Base-by-base conservation (phyloP, 192 early-diverging fungal genomes). In the Coemansia sp. region DNA sequence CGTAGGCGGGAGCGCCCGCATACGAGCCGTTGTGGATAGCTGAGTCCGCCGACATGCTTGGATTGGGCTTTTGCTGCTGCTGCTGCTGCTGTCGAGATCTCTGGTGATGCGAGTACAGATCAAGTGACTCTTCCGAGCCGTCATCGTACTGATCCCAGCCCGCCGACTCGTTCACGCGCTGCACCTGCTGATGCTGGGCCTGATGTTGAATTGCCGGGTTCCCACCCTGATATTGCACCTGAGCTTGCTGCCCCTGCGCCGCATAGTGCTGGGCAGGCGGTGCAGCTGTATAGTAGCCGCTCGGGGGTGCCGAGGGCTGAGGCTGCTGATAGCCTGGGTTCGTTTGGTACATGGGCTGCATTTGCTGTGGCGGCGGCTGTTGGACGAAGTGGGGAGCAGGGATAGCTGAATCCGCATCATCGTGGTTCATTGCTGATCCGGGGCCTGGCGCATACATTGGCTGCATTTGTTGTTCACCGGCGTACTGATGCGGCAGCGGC, bases 371-470 rank as follows among this genome's bases (percentile, higher is more conserved):
- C 21, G 21, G 35, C 59, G 69, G 68, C 42, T 60, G 66, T 41
- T 45, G 60, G 42, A 56, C 67, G 27, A 59, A 45, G 14, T 68
- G 69, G 14, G 78, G 78, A 11, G 73, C 73, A 21, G 78, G 69
- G 17, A 79, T 71, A 36, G 73, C 69, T 6, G 78, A 81, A n/a
- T 60, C 14, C 16, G 29, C 39, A 16, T 60, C 14, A 7, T 27
- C 64, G 42, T 67, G 41, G n/a, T 36, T 61, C 48, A 62, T 51
- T 16, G 11, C 34, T 21, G 60, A 51, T 41, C 21, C 68, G 37
- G 36, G 31, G 7, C 60, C 62, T 19, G 50, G 62, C 13, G 62
- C 40, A n/a, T 63, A 69, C 17, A 27, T 27, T 5, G 59, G 44
- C 35, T 69, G 66, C 11, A 69, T 66, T 31, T 63, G 66, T 33